Evolutionary conservation across 2,329 filamentous ascomycete genomes (phyloP), one percentile per base, ranked within the genome.

Genomic region (Fusarium sp.): DNA sequence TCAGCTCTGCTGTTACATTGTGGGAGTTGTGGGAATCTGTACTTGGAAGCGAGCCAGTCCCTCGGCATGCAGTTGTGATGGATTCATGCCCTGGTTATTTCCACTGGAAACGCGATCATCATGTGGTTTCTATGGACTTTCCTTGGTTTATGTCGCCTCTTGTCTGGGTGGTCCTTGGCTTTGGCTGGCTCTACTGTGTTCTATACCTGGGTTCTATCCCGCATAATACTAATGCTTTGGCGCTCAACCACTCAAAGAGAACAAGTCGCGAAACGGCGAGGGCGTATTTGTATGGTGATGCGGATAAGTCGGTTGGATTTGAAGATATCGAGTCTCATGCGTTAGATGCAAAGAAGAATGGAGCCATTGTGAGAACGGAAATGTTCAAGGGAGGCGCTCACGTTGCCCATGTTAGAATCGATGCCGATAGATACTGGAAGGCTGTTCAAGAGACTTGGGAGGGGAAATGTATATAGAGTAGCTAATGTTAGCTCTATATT

Each of bases 281-380:
- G 37, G 77, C 81, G n/a, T 89, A 88, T 65, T 65, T 88, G 19
- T 89, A 87, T 62, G 82, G 84, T 13, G 78, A 80, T 37, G 80
- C 75, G 3, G 87, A 89, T 71, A 62, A 70, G 37, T 78, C 88
- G 65, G 82, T 89, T 7, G 75, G 79, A 4, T 83, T 78, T 74
- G 69, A 64, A 10, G 81, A 86, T 61, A 79, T 89, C 7, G 84
- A 87, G 74, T 59, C 69, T 43, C 85, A 88, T 67, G 84, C 83
- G 1, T 72, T 63, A 4, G 77, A 81, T 44, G 84, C 86, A 0
- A 70, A 54, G 30, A 62, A 68, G 9, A 77, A 70, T 11, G 84
- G 84, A 3, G 82, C 83, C 41, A 56, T 58, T 6, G 81, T 86
- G 3, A 76, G 79, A 48, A 73, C 77, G 65, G 86, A 86, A 70